A percentile compares a stretch with the other conserved stretches of the same genome.
Conservation (phyloP, 73 alveolate genomes). For the Tetrahymena thermophila region DNA sequence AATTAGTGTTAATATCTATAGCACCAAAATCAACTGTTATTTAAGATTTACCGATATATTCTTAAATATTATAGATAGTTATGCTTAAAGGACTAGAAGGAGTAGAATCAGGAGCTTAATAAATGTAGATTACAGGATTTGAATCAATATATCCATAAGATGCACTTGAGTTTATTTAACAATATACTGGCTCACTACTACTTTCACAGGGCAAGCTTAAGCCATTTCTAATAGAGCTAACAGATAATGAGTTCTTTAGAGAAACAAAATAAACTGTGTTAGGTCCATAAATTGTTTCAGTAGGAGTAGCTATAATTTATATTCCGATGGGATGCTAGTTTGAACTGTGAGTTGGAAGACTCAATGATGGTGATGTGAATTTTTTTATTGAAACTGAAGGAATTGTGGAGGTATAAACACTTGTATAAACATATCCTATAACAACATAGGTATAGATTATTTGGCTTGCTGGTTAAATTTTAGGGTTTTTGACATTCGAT, state of each 20-base stretch:
- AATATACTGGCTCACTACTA: neutral
- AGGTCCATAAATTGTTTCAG: neutral
- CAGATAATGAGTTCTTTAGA: neutral
- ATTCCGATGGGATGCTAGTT: neutral
- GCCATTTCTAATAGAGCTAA: neutral
- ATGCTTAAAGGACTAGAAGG: neutral
- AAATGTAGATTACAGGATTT: neutral
- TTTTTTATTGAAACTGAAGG: neutral
- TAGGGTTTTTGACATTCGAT: neutral
- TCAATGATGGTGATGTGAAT: neutral
- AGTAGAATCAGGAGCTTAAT: neutral
- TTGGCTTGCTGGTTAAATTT: neutral
- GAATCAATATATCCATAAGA: neutral
- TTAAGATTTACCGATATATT: neutral
- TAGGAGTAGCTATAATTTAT: neutral
- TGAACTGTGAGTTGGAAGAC: neutral
- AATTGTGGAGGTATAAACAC: neutral
- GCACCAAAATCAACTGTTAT: neutral
- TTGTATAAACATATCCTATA: neutral
- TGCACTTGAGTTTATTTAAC: neutral
- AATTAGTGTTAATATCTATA: neutral
- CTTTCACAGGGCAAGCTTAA: neutral
- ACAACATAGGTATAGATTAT: neutral
- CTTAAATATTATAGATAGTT: neutral
- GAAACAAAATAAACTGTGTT: neutral